Base-by-base conservation (phyloP, 2,329 filamentous ascomycete genomes). In the Botrytis elliptica region DNA sequence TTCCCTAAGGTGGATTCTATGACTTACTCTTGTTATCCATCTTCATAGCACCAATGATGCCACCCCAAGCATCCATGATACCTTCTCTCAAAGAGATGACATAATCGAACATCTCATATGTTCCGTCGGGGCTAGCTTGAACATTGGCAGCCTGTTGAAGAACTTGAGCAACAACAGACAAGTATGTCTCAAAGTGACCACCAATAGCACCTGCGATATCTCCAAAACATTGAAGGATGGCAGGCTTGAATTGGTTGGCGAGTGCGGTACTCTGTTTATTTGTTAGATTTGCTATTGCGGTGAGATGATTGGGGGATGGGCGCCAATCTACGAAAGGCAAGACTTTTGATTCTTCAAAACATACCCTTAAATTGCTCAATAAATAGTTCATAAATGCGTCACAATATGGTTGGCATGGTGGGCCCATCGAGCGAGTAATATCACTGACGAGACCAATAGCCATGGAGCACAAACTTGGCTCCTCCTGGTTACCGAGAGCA, bases 41-140 rank as follows among this genome's bases (percentile, higher is more conserved):
- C 86, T 96, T 97, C 92, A 98, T 94, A 71, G 96, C 94, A 82
- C 95, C 91, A 81, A 99, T 94, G 77, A 97, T 96, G 78, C 96
- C 96, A 80, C 95, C 94, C 95, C 97, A 99, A 49, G 96, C 96
- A 86, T 99, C 96, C 92, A 98, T 97, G 78, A 99, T 98, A 78
- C 95, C 96, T 82, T 99, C 97, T 71, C 96, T 92, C 67, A 99
- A 88, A 33, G 95, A 97, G 77, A 97, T 90, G 78, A 99, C 92
- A 82, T 99, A 99, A 84, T 98, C 95, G 74, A 95, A 91, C 92
- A 98, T 97, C 84, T 99, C 96, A 79, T 95, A 96, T 69, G 92
- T 93, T 74, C 92, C 91, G 77, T 98, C 94, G 42, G 90, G 88
- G 73, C 90, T 90, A 60, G 93, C 89, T 46, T 91, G 93, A 73